Base-by-base conservation (phyloP, 208 protist genomes). In the Trypanosoma congolense region DNA sequence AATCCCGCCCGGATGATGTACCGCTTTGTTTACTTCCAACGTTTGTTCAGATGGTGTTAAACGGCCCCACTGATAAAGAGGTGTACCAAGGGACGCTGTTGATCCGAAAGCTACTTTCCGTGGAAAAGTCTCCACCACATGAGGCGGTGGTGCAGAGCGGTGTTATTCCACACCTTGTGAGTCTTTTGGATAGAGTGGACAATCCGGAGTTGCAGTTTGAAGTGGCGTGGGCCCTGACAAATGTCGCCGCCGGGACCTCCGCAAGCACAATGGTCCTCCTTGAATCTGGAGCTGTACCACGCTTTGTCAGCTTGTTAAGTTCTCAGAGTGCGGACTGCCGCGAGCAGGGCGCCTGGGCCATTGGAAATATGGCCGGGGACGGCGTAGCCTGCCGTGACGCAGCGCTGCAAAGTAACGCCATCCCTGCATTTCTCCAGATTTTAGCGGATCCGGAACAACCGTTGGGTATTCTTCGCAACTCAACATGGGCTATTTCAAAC, bases 311-410 rank as follows among this genome's bases (percentile, higher is more conserved):
- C 19, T 83, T 99, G 26, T 77, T 99, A 16, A 36, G 28, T 30
- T 97, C 88, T 16, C 62, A 74, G 24, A 77, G 90, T 68, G 30
- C 62, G 4, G 96, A 99, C 58, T 97, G 99, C 50, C 78, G 83
- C 18, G 98, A 99, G 61, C 98, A 98, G 85, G 83, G 89, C n/a
- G 91, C 98, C 14, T 99, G 98, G 98, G 97, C 97, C 8, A 77
- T 99, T 14, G 98, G 98, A 51, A 99, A 99, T 80, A 93, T 99
- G 65, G 97, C 97, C 16, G 98, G 98, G 48, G 98, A 99, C 57
- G 89, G 80, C 4, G 71, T 86, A 2, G 24, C 61, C 30, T 98
- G 73, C 66, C 85, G 98, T 22, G 95, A 99, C 68, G 60, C 80
- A 41, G 86, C 97, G 2, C 70, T 99, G 14, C 52, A 56, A 26